Base-by-base conservation (phyloP, 2,329 filamentous ascomycete species). In the Zopfia rhizophila region DNA sequence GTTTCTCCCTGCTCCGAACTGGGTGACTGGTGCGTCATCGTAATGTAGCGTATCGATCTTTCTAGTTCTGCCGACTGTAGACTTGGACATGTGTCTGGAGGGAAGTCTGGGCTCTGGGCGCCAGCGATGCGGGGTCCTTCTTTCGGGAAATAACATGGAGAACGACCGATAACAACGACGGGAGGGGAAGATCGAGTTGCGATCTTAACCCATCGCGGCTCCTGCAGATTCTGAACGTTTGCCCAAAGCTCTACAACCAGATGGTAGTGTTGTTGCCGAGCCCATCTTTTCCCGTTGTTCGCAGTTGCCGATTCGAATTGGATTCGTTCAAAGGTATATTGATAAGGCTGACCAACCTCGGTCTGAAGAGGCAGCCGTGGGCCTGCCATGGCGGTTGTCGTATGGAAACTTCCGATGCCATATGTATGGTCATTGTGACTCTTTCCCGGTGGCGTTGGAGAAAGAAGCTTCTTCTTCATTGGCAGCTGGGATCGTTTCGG, bases 221-320 rank as follows among this genome's bases (percentile, higher is more conserved):
- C 53, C 32, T 55, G 51, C 5, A 58, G 42, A 22, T 51, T 65
- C 39, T 70, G 69, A 5, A 73, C 48, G 29, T 73, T 72, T 6
- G 67, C 70, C 63, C 66, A 72, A 13, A 73, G 61, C 66, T 96
- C 91, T 3, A 96, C 87, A 32, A 95, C 83, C n/a, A 97, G 79
- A 61, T 94, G 90, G 64, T 95, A 96, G 70, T 91, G 96, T 61
- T 96, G 92, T 66, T 97, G 91, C 13, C 91, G 90, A 1, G 91
- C 91, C 45, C 92, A 81, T 57, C 92, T 82, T 70, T 96, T 96
- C 33, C 91, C 91, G 58, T 97, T 97, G 75, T 96, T 97, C 17
- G 91, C 90, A 0, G 91, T 96, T 1, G 92, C 91, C 55, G 90
- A 90, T 70, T 96, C 95, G 81, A 96, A 97, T 61, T 96, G 91